Base-by-base conservation (phyloP, 345 rosid genomes). In the Citrus australasica region DNA sequence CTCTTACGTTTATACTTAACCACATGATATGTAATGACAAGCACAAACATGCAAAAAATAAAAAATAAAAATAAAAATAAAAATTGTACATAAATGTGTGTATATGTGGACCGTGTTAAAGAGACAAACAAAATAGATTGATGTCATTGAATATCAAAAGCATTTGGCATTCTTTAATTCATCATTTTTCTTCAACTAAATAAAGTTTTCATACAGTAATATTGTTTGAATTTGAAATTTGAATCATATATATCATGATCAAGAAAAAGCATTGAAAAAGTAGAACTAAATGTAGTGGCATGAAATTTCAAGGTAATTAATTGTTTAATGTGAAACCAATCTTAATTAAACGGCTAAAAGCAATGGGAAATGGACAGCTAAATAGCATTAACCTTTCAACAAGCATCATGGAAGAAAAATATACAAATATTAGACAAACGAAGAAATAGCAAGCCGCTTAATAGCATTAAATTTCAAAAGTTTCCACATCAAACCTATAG, bases 21-120 rank as follows among this genome's bases (percentile, higher is more conserved):
- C 79, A 64, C 40, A 64, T 82, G 74, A 46, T 3, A 51, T 82
- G 74, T 82, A 67, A 66, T 74, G 80, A 83, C 87, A 76, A 63
- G 74, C 67, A 71, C 76, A 74, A 37, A 59, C 78, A 72, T 53
- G 79, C 75, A 73, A 61, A 53, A 10, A 40, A 40, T 4, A 32
- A 30, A 3, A 30, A 30, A 9, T 38, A 38, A 38, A 7, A 6
- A 7, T 38, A 38, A 38, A 7, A 38, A 38, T 11, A 42, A 46
- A 46, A 46, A 46, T 69, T 69, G 25, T 74, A 63, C 53, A 67
- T 75, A n/a, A 32, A 33, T 65, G 69, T 19, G 4, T 56, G 42
- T 4, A 74, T 67, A 25, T 51, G 70, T 56, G 83, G 80, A 71
- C 78, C 78, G 42, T 77, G 48, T 5, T 74, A 24, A 13, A 55